A percentile compares a stretch with the other conserved stretches of the same genome.
phyloP scores from a whole-genome alignment of 495 filamentous ascomycete genomes.

The Cryomyces minteri region DNA sequence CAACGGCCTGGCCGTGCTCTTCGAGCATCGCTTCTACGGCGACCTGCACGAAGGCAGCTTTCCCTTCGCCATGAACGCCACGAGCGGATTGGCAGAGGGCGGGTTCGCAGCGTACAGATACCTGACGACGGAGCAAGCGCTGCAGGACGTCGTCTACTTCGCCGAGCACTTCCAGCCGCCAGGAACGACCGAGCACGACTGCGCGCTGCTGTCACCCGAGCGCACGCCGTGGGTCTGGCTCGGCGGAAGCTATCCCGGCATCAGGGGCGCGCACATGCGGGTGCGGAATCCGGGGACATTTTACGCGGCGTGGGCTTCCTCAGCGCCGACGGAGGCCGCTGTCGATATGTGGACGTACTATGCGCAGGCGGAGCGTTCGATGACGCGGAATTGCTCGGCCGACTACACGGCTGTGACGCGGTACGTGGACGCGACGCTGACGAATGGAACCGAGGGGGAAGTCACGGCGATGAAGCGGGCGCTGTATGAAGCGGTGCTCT shows the following conservation, averaged over 20 bases:
- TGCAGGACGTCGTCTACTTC: slow-evolving; percentile 7
- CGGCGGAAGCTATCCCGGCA: slow-evolving; percentile 40
- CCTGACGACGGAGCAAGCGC: slow-evolving; percentile 2
- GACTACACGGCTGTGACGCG: too few relatives aligned
- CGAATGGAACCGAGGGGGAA: slow-evolving; percentile 3
- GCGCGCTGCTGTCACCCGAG: background rate
- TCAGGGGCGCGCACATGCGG: slow-evolving; percentile 34
- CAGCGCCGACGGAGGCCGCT: too few relatives aligned
- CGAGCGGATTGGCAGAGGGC: slow-evolving; percentile 1
- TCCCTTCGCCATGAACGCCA: slow-evolving; percentile 2
- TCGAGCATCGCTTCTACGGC: slow-evolving; percentile 6
- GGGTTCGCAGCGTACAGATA: slow-evolving; percentile 6
- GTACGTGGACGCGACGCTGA: too few relatives aligned
- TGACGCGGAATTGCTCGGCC: too few relatives aligned
- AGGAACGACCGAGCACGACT: slow-evolving; percentile 1
- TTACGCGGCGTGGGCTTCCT: slow-evolving; percentile 29
- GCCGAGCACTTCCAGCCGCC: slow-evolving; percentile 3
- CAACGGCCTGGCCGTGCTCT: slow-evolving; percentile 2
- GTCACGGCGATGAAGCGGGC: slow-evolving; percentile 1
- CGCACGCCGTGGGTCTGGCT: slow-evolving; percentile 38
- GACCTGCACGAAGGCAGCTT: slow-evolving; percentile 1
- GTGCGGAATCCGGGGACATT: slow-evolving; percentile 38
- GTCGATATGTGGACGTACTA: too few relatives aligned
- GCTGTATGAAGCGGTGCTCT: slow-evolving; percentile 3
- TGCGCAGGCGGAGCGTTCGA: too few relatives aligned